Percentiles rank a stretch among this genome's conserved stretches.
Evolutionary conservation across 495 filamentous ascomycete species (phyloP).

Genomic region (Tetracladium marchalianum): DNA sequence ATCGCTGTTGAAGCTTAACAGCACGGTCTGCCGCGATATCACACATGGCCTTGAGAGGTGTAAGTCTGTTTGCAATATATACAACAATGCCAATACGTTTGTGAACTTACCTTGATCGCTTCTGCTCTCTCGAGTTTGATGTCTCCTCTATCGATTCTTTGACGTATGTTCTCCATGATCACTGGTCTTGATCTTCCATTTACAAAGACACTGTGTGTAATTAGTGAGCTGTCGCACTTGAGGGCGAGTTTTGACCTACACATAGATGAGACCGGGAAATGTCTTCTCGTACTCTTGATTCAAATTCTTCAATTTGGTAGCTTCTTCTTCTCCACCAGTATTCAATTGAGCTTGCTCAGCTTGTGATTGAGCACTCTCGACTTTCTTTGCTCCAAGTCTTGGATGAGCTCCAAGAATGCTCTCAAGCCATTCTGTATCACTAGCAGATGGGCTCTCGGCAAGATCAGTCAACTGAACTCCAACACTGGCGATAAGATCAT

Average conservation of each 20-base stretch:
- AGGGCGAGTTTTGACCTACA: conserved; percentile 38
- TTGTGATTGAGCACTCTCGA: conserved; percentile 64
- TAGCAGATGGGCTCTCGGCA: conserved; percentile 37
- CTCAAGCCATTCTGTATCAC: conserved; percentile 48
- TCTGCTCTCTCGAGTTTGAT: conserved; percentile 57
- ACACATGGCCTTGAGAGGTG: conserved; percentile 33
- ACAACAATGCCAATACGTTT: neutral
- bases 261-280: conserved; percentile 82
- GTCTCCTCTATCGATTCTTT: conserved; percentile 62
- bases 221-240: conserved; percentile 1
- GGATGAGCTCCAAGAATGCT: conserved; percentile 82
- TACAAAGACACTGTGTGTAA: conserved; percentile 60
- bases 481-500: conserved; percentile 48
- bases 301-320: conserved; percentile 46
- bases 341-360: conserved; percentile 74
- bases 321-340: conserved; percentile 38
- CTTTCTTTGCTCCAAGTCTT: conserved; percentile 69
- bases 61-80: conserved; percentile 5
- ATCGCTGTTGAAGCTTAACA: conserved; percentile 26
- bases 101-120: conserved; percentile 57
- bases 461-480: conserved; percentile 44
- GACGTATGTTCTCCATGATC: conserved; percentile 80
- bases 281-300: conserved; percentile 74
- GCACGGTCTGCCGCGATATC: conserved; percentile 38
- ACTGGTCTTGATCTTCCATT: conserved; percentile 63